Conservation (phyloP, 345 rosid genomes). For the Lepidium sativum region DNA sequence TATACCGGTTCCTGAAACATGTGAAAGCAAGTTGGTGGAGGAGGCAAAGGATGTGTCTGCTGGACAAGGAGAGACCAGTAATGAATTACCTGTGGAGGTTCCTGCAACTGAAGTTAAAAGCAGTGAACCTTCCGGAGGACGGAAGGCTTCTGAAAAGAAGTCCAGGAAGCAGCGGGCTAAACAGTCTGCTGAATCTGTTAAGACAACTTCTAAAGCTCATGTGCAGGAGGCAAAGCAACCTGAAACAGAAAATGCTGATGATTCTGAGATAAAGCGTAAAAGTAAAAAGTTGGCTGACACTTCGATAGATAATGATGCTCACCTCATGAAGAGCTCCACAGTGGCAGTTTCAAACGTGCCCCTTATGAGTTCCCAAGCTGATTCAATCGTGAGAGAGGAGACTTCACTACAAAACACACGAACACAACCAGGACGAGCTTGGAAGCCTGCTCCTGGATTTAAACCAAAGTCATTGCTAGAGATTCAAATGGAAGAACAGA, state of each 20-base stretch:
- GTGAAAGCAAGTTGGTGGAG: slow-evolving; percentile 25
- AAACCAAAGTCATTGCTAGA: slow-evolving; percentile 89
- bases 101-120: slow-evolving; percentile 43
- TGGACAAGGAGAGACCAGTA: too few relatives aligned
- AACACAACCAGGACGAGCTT: slow-evolving; percentile 47
- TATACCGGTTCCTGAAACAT: slow-evolving; percentile 16
- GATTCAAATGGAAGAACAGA: slow-evolving; percentile 93
- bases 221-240: slow-evolving; percentile 39
- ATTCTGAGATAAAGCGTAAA: slow-evolving; percentile 25
- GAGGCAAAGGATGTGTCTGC: slow-evolving; percentile 21
- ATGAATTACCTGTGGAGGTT: too few relatives aligned
- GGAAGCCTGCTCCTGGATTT: slow-evolving; percentile 98
- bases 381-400: slow-evolving; percentile 33
- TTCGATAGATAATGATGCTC: slow-evolving; percentile 31
- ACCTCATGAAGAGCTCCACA: slow-evolving; percentile 23
- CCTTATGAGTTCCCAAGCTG: slow-evolving; percentile 24
- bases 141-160: slow-evolving; percentile 72
- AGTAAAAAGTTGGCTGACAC: slow-evolving; percentile 26
- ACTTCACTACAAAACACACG: slow-evolving; percentile 30
- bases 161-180: slow-evolving; percentile 69
- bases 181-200: slow-evolving; percentile 48
- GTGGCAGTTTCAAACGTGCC: slow-evolving; percentile 11
- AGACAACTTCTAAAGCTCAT: slow-evolving; percentile 37
- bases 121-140: slow-evolving; percentile 47
- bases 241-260: slow-evolving; percentile 33